A percentile compares a stretch with the other conserved stretches of the same genome.
Conservation (phyloP, 495 filamentous ascomycete species). For the Tetracladium setigerum region DNA sequence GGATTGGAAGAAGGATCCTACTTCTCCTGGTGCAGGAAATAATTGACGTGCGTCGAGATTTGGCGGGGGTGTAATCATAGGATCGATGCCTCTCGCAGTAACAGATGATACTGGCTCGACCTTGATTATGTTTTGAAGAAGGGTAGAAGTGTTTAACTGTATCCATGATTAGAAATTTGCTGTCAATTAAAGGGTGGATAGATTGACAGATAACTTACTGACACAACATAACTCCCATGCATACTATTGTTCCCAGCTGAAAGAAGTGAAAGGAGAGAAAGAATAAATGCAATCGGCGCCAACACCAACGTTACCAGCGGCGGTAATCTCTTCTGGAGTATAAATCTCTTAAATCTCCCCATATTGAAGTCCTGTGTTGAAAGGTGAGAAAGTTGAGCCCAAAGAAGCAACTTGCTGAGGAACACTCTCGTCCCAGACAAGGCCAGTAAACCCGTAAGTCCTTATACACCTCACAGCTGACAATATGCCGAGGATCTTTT, state of each 20-base stretch:
- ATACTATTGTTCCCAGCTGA: background rate
- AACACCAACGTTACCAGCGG: no score
- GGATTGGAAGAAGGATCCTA: slow-evolving; percentile 3
- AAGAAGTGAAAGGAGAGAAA: slow-evolving; percentile 2
- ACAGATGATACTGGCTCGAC: background rate
- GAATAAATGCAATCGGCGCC: background rate
- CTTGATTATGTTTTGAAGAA: slow-evolving; percentile 8
- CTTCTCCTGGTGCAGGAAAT: background rate
- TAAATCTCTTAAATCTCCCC: no score
- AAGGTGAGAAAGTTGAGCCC: no score
- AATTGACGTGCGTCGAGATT: background rate
- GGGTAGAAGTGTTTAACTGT: slow-evolving; percentile 10
- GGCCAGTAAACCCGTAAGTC: no score
- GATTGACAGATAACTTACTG: background rate
- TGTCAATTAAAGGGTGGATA: no score
- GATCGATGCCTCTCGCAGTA: background rate
- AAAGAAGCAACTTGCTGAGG: no score
- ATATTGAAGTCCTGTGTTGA: no score
- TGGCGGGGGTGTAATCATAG: background rate
- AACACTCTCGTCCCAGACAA: no score
- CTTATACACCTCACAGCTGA: no score
- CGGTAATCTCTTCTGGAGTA: no score
- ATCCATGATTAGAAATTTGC: no score
- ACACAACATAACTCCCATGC: slow-evolving; percentile 1
- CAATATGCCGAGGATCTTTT: no score